phyloP scores from a whole-genome alignment of 139 green algal genomes.

The Tetratostichococcus sp. region DNA sequence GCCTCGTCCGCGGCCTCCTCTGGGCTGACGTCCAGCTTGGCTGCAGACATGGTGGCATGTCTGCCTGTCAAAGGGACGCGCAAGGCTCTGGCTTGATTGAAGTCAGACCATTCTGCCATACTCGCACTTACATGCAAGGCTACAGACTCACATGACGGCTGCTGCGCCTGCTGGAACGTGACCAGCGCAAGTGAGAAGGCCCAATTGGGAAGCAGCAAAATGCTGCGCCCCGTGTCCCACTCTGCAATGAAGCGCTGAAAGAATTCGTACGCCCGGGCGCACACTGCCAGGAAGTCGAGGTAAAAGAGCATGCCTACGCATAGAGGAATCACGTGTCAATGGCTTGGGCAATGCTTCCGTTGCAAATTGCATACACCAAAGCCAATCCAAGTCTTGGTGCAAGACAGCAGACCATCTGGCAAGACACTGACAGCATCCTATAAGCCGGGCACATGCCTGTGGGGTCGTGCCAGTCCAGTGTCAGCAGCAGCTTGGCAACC shows the following conservation, averaged over 20 bases:
- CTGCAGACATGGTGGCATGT: too few relatives aligned
- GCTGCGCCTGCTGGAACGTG: constrained; percentile 4
- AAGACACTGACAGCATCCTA: too few relatives aligned
- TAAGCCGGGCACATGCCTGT: constrained; percentile 49
- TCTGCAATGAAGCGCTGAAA: constrained; percentile 41
- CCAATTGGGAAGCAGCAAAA: constrained; percentile 79
- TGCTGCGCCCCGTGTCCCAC: constrained; percentile 44
- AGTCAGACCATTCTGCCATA: too few relatives aligned
- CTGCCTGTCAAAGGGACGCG: too few relatives aligned
- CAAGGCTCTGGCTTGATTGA: too few relatives aligned
- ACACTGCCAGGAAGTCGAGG: constrained; percentile 87
- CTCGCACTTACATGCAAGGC: too few relatives aligned
- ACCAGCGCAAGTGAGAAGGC: constrained; percentile 69
- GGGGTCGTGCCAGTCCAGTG: constrained; percentile 77
- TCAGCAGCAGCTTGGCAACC: constrained; percentile 85
- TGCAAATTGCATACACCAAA: too few relatives aligned
- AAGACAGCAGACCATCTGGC: too few relatives aligned
- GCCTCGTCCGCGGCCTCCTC: not conserved
- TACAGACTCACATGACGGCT: not conserved
- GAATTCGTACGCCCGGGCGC: constrained; percentile 42
- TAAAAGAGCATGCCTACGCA: constrained; percentile 34
- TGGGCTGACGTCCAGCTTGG: not conserved
- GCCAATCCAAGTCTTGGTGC: too few relatives aligned
- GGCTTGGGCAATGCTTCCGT: too few relatives aligned
- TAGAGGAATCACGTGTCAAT: too few relatives aligned